phyloP scores from a whole-genome alignment of 148 eudicot genomes.

The Nepenthes mirabilis region DNA sequence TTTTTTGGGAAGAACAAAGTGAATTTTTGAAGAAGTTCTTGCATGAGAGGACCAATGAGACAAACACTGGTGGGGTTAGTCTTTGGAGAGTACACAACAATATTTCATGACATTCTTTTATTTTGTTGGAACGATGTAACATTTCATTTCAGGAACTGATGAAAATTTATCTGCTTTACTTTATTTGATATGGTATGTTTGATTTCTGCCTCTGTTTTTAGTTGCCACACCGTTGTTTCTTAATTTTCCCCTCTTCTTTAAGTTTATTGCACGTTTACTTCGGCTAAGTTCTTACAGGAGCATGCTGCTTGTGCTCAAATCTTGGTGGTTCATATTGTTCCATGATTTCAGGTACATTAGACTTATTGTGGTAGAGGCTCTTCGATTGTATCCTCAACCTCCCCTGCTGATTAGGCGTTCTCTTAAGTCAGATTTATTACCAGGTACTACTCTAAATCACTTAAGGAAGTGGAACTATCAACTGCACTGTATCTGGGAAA shows the following conservation, averaged over 20 bases:
- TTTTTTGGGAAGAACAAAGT: too few relatives aligned
- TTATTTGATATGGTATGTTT: too few relatives aligned
- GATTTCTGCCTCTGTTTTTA: too few relatives aligned
- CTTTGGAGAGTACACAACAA: too few relatives aligned
- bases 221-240: not conserved
- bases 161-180: too few relatives aligned
- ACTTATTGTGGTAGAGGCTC: conserved; percentile 77
- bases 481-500: not conserved
- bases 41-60: too few relatives aligned
- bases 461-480: not conserved
- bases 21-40: too few relatives aligned
- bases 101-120: too few relatives aligned
- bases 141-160: too few relatives aligned
- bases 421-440: conserved; percentile 67
- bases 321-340: not conserved
- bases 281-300: not conserved
- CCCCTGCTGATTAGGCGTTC: conserved; percentile 93
- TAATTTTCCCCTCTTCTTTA: not conserved
- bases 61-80: too few relatives aligned
- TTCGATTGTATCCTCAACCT: conserved; percentile 94
- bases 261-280: not conserved
- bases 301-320: not conserved
- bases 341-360: conserved; percentile 55
- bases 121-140: too few relatives aligned
- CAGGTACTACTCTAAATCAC: conserved; percentile 37